Base-by-base conservation (phyloP, 331 rosid species). In the Telfairia occidentalis region DNA sequence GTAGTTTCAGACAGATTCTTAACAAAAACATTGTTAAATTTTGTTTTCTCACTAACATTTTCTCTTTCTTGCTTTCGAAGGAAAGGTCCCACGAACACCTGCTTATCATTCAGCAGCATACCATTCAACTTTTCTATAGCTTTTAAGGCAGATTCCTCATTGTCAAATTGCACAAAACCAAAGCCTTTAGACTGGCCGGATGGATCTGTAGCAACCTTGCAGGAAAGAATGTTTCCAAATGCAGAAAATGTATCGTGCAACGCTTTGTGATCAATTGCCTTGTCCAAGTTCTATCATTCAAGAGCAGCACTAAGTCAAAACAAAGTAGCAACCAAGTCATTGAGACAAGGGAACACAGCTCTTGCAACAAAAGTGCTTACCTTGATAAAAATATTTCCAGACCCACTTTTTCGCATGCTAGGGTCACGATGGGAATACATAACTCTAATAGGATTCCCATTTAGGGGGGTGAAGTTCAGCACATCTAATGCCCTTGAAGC, bases 341-440 rank as follows among this genome's bases (percentile, higher is more conserved):
- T 8, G 19, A 52, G 23, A 24, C 12, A 67, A 29, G n/a, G 26
- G 9, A 71, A 50, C 19, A 81, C 57, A 16, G 45, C 45, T 66
- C 61, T 72, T 26, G 23, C 60, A 6, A 75, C 52, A 42, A 76
- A 74, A 5, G 5, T 1, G 24, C 32, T 65, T 81, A 94, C 98
- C 97, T 95, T 95, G 8, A 95, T 90, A 81, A 95, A 95, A 50
- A 95, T 95, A 79, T 95, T 94, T 70, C 97, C 98, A 66, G 91
- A 73, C 72, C 98, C 98, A 73, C 97, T 94, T 83, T 87, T 91
- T 74, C 98, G 97, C 74, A 86, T 79, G 48, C 89, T 95, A 67
- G 98, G 98, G 81, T 95, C 98, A 9, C 97, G 97, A 55, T 91
- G 98, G 0, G 98, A 95, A 84, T 89, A 94, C 97, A 94, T 94